phyloP scores from a whole-genome alignment of 2,329 filamentous ascomycete genomes.

The Trichophyton benhamiae region DNA sequence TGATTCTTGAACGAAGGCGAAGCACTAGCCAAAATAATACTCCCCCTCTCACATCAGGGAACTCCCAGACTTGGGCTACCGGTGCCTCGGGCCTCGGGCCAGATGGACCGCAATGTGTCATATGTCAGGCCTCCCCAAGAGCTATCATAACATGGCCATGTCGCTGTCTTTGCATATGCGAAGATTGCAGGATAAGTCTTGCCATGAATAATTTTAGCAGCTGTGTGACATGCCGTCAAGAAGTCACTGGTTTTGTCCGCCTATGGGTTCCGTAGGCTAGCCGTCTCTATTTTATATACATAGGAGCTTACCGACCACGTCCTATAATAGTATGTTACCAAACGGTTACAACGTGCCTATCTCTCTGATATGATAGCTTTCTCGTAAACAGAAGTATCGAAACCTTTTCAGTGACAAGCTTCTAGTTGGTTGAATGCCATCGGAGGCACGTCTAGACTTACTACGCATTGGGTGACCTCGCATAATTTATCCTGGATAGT shows the following conservation, averaged over 20 bases:
- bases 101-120: conserved; percentile 73
- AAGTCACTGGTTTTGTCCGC: conserved; percentile 78
- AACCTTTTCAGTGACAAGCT: too few species aligned
- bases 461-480: too few species aligned
- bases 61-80: conserved; percentile 46
- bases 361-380: background rate
- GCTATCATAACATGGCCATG: conserved; percentile 95
- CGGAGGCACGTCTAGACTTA: too few species aligned
- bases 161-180: conserved; percentile 83
- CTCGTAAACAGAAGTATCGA: too few species aligned
- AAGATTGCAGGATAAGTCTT: conserved; percentile 84
- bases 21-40: conserved; percentile 15
- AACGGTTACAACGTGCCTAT: background rate
- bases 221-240: conserved; percentile 84
- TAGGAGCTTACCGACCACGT: too few species aligned
- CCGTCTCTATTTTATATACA: too few species aligned
- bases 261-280: conserved; percentile 62
- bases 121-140: conserved; percentile 75
- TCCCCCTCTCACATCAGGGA: conserved; percentile 8
- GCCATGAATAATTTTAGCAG: conserved; percentile 96
- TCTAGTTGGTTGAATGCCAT: too few species aligned
- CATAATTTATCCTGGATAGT: too few species aligned
- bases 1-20: conserved; percentile 44
- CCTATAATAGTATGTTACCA: background rate
- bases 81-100: conserved; percentile 64